Conservation (phyloP, 331 rosid species). For the Cydonia oblonga region DNA sequence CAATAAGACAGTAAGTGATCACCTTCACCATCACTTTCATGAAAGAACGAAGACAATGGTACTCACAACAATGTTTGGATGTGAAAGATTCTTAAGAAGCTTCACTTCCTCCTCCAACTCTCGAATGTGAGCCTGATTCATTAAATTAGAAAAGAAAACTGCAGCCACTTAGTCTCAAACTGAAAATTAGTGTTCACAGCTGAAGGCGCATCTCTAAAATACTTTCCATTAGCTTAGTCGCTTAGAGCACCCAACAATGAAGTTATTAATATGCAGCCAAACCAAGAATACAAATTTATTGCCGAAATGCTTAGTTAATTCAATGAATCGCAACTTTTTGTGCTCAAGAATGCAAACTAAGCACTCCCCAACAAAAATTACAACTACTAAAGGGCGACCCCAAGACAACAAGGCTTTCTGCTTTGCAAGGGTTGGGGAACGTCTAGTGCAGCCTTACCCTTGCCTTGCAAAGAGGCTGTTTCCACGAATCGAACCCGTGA, state of each 20-base stretch:
- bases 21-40: constrained; percentile 4
- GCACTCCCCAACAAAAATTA: not conserved
- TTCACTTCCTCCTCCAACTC: constrained; percentile 80
- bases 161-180: not conserved
- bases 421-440: too few relatives aligned
- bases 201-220: not conserved
- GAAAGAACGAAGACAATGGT: not conserved
- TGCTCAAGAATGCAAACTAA: not conserved
- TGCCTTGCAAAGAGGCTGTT: too few relatives aligned
- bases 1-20: not conserved
- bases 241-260: not conserved
- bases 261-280: not conserved
- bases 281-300: not conserved
- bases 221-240: not conserved
- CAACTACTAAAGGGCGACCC: too few relatives aligned
- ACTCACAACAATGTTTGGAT: constrained; percentile 78
- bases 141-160: not conserved
- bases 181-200: not conserved
- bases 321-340: not conserved
- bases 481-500: too few relatives aligned
- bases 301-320: not conserved
- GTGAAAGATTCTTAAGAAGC: constrained; percentile 68
- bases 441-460: too few relatives aligned
- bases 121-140: constrained; percentile 52
- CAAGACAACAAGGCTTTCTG: too few relatives aligned